phyloP scores from a whole-genome alignment of 140 eudicot genomes.

The Bidens hawaiensis region DNA sequence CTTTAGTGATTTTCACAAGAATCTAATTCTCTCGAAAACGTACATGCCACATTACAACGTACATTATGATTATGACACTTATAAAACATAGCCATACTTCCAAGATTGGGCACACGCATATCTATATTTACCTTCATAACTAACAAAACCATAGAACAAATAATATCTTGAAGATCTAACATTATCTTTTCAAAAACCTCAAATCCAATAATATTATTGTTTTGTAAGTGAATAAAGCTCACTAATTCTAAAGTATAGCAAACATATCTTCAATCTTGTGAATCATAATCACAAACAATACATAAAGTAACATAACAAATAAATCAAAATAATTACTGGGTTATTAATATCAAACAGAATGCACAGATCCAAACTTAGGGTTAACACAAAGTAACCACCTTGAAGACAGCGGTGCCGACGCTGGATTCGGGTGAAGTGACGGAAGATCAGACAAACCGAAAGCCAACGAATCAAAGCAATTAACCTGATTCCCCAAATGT shows the following conservation, averaged over 20 bases:
- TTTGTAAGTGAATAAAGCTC: not conserved
- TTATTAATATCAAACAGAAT: conserved; percentile 2
- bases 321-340: too few species aligned
- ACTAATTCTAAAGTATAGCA: not conserved
- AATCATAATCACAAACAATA: not conserved
- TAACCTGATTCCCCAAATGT: too few species aligned
- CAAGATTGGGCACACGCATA: too few species aligned
- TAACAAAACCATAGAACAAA: not conserved
- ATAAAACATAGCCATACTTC: too few species aligned
- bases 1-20: conserved; percentile 34
- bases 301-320: too few species aligned
- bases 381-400: conserved; percentile 40
- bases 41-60: too few species aligned
- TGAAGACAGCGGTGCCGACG: conserved; percentile 36
- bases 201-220: not conserved
- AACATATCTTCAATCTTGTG: not conserved
- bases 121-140: not conserved
- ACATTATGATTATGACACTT: too few species aligned
- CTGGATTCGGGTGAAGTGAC: conserved; percentile 59
- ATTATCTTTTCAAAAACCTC: not conserved
- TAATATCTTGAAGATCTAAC: not conserved
- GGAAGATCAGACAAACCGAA: conserved; percentile 62
- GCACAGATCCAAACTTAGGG: conserved; percentile 30
- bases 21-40: too few species aligned
- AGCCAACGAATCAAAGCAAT: conserved; percentile 38